Conservation (phyloP, 305 asterid genomes). For the Solanum hybrid region DNA sequence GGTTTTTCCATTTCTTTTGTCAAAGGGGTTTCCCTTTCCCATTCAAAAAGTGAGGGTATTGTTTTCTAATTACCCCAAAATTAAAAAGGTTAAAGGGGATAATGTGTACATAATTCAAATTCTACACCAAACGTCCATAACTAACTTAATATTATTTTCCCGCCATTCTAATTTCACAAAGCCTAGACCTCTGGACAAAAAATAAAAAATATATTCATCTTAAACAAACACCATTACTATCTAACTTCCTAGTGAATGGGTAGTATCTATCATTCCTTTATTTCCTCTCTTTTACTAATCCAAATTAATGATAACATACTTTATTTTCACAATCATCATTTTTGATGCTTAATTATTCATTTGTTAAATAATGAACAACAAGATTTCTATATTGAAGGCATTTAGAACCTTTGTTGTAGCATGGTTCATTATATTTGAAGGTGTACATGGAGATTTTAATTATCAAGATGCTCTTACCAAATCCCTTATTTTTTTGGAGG, state of each 20-base stretch:
- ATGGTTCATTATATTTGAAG: conserved; percentile 25
- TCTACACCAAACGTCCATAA: not conserved
- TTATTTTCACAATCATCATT: conserved; percentile 6
- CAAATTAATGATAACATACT: not conserved
- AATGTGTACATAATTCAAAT: not conserved
- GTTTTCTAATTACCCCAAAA: too few relatives aligned
- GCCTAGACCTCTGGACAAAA: not conserved
- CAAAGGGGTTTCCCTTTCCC: not conserved
- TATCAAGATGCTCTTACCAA: conserved; percentile 52
- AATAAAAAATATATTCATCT: not conserved
- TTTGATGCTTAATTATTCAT: not conserved
- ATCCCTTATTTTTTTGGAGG: conserved; percentile 70
- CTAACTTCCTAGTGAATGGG: conserved; percentile 3
- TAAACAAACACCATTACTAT: not conserved
- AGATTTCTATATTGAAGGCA: not conserved
- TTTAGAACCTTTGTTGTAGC: conserved; percentile 12
- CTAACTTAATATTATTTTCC: not conserved
- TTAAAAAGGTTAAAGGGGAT: not conserved
- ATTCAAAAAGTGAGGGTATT: not conserved
- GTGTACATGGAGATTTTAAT: conserved; percentile 27
- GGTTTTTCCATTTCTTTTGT: not conserved
- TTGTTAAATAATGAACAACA: not conserved
- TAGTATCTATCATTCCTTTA: not conserved
- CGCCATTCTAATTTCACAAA: not conserved
- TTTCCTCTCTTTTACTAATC: not conserved